Base-by-base conservation (phyloP, 2,329 filamentous ascomycete genomes). In the Alternaria ethzedia region DNA sequence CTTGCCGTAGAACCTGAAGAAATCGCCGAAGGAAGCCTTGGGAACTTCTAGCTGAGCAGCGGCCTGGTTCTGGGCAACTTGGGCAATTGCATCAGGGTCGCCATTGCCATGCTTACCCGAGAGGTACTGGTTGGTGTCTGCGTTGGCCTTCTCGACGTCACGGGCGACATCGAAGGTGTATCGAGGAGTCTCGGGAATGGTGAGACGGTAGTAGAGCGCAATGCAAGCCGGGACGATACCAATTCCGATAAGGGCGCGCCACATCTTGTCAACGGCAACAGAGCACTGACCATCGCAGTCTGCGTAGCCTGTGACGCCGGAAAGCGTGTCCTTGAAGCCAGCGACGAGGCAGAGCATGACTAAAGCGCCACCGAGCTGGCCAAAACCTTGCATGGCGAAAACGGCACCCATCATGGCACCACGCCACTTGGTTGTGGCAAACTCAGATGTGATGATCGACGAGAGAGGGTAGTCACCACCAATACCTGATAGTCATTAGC, bases 401-500 rank as follows among this genome's bases (percentile, higher is more conserved):
- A 83, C 79, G n/a, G 80, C 78, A 23, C 74, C 75, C 75, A 83
- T 78, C 80, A 82, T 82, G 11, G 79, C 77, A 41, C 77, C 81
- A 32, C 81, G 70, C 69, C 77, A 80, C 45, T 81, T 78, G 28
- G 79, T 80, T 1, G 80, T 80, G 13, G 80, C 78, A 65, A 81
- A 82, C 63, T 82, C 80, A 8, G 79, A 94, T 7, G 92, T 96
- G 75, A 96, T 96, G 72, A 96, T 91, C 25, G 90, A 91, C 44
- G 90, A 93, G 6, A 96, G 84, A 3, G 93, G 93, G 76, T 95
- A 96, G 75, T 96, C 92, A 65, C 92, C 92, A 68, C 92, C 78
- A 28, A 80, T 80, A 47, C 78, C 77, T 78, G 26, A 2, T n/a
- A 46, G 7, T 3, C 9, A 32, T 72, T 61, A 73, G 66, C 13